Evolutionary conservation across 164 flowering plant genomes (phyloP), one percentile per base, ranked within the genome.

Genomic region (Aristolochia contorta): DNA sequence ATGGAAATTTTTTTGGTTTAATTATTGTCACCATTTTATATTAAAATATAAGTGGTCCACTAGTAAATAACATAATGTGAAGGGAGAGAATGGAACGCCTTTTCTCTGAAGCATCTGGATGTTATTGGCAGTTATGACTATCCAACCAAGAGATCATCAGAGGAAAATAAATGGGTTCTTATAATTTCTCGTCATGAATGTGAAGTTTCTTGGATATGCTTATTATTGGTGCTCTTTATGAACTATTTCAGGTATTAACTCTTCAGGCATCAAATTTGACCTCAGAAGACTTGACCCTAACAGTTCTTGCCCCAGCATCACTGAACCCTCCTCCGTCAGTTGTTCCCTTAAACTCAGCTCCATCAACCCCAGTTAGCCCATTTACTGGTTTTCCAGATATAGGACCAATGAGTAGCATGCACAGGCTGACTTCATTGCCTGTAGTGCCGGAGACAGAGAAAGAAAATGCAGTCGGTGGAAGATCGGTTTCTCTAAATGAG

Each of bases 221-320:
- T 37, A 37, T 6, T 37, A 37, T 37, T 37, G 43, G 43, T 37
- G 43, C 9, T 21, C 43, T 47, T 66, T 66, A 30, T 50, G 50
- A 62, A 65, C 46, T 57, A 24, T 62, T 54, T 65, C 87, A 94
- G 99, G 93, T 91, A 23, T 71, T 94, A 70, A 91, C 88, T 46
- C 96, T 94, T 68, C 96, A 91, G 78, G 96, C 91, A 58, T 84
- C 97, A 65, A 94, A 94, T 77, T 75, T 88, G 73, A 88, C 96
- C 57, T 69, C 87, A 16, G 89, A 94, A 77, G 95, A 88, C 75
- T 79, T 94, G 59, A 85, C 89, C 54, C 58, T 94, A 66, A 94
- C 97, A 53, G 85, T 94, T 78, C 87, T 91, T 68, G 96, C 99
- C 62, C 99, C 99, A n/a, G 91, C 95, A 25, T 91, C 96, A 63